A percentile compares a stretch with the other conserved stretches of the same genome.
phyloP scores from a whole-genome alignment of 805 yeast species.

The Kuraishia ogatae region DNA sequence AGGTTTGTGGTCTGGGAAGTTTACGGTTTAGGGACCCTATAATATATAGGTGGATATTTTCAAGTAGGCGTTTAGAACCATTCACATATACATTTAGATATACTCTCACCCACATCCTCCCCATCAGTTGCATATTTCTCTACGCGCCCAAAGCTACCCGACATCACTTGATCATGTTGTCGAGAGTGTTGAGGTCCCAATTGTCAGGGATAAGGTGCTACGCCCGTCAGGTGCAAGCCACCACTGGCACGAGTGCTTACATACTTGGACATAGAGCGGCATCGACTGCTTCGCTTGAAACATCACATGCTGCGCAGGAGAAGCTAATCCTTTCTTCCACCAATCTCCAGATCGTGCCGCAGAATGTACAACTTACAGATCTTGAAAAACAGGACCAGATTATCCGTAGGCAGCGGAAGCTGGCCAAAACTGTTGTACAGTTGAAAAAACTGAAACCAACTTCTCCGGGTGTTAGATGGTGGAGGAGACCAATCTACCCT shows the following conservation, averaged over 20 bases:
- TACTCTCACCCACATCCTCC: too few species aligned
- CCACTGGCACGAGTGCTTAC: neutral
- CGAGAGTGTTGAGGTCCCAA: neutral
- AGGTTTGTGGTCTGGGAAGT: too few species aligned
- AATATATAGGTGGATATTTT: too few species aligned
- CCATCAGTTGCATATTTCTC: too few species aligned
- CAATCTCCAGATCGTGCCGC: constrained; percentile 28
- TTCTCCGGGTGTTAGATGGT: constrained; percentile 87
- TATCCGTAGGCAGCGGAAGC: constrained; percentile 62
- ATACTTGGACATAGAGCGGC: neutral
- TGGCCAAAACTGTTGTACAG: constrained; percentile 60
- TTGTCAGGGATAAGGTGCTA: neutral
- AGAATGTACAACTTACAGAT: constrained; percentile 48
- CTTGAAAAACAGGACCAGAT: constrained; percentile 73
- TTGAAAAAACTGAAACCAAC: constrained; percentile 72
- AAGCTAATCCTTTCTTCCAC: neutral
- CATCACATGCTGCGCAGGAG: neutral
- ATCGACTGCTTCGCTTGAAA: neutral
- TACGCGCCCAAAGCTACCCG: too few species aligned
- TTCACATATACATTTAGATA: too few species aligned
- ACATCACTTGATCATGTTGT: neutral
- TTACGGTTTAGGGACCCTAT: too few species aligned
- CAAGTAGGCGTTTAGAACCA: too few species aligned
- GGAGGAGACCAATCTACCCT: constrained; percentile 77
- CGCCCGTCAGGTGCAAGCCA: neutral